phyloP scores from a whole-genome alignment of 2,329 filamentous ascomycete genomes.

The Hypoxylon sp. region DNA sequence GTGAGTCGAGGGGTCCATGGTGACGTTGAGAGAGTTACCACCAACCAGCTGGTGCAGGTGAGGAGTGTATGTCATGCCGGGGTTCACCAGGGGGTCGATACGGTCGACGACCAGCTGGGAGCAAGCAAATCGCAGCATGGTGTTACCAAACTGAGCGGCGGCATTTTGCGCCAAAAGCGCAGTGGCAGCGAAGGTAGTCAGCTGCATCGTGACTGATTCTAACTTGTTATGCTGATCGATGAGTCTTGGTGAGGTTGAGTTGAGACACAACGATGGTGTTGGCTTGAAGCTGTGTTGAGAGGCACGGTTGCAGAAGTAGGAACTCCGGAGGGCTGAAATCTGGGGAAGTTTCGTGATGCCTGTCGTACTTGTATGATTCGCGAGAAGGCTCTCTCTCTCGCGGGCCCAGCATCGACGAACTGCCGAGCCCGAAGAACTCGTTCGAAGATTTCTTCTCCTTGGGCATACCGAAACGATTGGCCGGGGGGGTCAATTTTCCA shows the following conservation, averaged over 20 bases:
- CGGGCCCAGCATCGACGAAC: constrained; percentile 35
- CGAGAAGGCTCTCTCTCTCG: constrained; percentile 28
- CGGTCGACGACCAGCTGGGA: constrained; percentile 58
- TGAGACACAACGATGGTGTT: constrained; percentile 20
- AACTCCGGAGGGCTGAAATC: constrained; percentile 36
- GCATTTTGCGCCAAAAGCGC: constrained; percentile 46
- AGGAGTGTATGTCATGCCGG: constrained; percentile 54
- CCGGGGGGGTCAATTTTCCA: constrained; percentile 28
- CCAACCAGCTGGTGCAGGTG: constrained; percentile 59
- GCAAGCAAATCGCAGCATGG: constrained; percentile 58
- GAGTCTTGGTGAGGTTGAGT: constrained; percentile 7
- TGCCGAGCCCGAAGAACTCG: constrained; percentile 40
- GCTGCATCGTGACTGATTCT: constrained; percentile 45
- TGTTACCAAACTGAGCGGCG: constrained; percentile 45
- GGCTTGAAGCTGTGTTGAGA: constrained; percentile 15
- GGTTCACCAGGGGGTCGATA: constrained; percentile 57
- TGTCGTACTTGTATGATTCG: constrained; percentile 40
- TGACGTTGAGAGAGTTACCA: constrained; percentile 56
- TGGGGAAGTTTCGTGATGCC: constrained; percentile 33
- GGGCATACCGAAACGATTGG: constrained; percentile 37
- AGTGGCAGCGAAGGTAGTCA: constrained; percentile 45
- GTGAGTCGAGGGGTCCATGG: constrained; percentile 51
- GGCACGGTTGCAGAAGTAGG: constrained; percentile 31
- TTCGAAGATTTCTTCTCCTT: constrained; percentile 36
- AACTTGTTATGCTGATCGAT: constrained; percentile 17